Evolutionary conservation across 2,329 filamentous ascomycete genomes (phyloP).

Genomic region (Xylariaceae sp.): DNA sequence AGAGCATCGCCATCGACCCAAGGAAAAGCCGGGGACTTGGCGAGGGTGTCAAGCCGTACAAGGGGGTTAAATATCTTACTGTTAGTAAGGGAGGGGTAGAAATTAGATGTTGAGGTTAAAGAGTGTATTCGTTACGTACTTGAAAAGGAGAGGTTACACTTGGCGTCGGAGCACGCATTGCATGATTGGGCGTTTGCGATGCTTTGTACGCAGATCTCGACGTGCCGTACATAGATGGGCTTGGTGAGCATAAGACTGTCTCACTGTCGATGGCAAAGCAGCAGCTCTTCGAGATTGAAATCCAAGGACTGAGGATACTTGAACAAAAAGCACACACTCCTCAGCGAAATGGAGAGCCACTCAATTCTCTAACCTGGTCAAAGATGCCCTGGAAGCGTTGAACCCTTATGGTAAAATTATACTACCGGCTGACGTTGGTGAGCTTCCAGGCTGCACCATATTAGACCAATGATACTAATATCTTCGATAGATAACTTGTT

Average conservation of each 20-base stretch:
- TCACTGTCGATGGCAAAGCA: slow-evolving; percentile 2
- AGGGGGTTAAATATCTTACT: slow-evolving; percentile 96
- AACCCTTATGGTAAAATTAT: no score
- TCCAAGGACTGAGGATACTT: neutral
- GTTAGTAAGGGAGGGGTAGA: slow-evolving; percentile 67
- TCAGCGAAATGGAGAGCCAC: no score
- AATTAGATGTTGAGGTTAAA: slow-evolving; percentile 66
- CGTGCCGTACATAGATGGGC: slow-evolving; percentile 11
- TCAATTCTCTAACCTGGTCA: no score
- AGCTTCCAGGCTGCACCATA: no score
- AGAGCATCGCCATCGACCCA: slow-evolving; percentile 69
- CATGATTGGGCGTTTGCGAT: slow-evolving; percentile 22
- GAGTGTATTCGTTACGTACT: no score
- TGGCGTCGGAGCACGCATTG: slow-evolving; percentile 19
- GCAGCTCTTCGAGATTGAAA: neutral
- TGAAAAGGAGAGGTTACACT: slow-evolving; percentile 19
- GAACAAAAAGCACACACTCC: neutral
- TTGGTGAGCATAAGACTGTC: neutral
- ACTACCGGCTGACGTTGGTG: no score
- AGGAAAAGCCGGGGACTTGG: slow-evolving; percentile 84
- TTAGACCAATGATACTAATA: no score
- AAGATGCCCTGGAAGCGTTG: no score
- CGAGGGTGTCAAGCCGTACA: slow-evolving; percentile 90
- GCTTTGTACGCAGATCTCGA: slow-evolving; percentile 3
- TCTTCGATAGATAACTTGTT: no score